Conservation (phyloP, 2,329 filamentous ascomycete species). For the Blumeria hordei region DNA sequence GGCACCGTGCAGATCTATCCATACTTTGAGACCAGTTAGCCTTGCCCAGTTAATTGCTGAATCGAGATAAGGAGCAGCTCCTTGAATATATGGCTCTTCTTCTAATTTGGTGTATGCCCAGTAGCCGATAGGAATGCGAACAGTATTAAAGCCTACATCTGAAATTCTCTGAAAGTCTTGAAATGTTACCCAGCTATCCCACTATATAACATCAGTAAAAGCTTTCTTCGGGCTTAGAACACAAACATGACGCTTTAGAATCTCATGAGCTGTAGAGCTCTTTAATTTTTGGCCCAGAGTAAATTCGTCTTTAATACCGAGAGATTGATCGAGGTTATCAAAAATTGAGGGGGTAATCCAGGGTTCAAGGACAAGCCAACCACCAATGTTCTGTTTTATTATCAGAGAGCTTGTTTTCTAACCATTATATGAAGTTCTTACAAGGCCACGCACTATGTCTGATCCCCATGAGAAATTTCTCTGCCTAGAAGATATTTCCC, state of each 20-base stretch:
- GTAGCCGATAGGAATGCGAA: constrained; percentile 32
- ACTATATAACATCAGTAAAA: constrained; percentile 6
- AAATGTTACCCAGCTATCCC: constrained; percentile 14
- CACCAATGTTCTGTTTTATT: constrained; percentile 13
- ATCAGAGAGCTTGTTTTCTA: not conserved
- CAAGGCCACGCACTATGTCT: constrained; percentile 20
- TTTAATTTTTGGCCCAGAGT: constrained; percentile 21
- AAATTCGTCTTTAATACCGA: constrained; percentile 14
- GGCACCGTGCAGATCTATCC: constrained; percentile 33
- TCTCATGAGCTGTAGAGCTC: constrained; percentile 20
- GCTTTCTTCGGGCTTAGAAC: constrained; percentile 7
- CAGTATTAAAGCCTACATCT: constrained; percentile 30
- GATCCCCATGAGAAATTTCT: constrained; percentile 23
- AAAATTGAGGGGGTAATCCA: constrained; percentile 36
- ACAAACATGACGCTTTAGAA: constrained; percentile 24
- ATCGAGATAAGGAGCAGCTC: constrained; percentile 27
- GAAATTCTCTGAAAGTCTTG: constrained; percentile 31
- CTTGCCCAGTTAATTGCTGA: constrained; percentile 31
- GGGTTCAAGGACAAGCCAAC: constrained; percentile 16
- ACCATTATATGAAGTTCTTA: not conserved
- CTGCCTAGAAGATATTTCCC: not conserved
- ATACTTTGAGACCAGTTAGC: constrained; percentile 25
- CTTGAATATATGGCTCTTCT: constrained; percentile 25
- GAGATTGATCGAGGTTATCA: constrained; percentile 14
- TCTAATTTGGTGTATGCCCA: constrained; percentile 30